These are phyloP conservation scores for Lasiosphaeris hirsuta DNA, from an alignment of 495 filamentous ascomycete genomes.

Conservation along the genomic window DNA sequence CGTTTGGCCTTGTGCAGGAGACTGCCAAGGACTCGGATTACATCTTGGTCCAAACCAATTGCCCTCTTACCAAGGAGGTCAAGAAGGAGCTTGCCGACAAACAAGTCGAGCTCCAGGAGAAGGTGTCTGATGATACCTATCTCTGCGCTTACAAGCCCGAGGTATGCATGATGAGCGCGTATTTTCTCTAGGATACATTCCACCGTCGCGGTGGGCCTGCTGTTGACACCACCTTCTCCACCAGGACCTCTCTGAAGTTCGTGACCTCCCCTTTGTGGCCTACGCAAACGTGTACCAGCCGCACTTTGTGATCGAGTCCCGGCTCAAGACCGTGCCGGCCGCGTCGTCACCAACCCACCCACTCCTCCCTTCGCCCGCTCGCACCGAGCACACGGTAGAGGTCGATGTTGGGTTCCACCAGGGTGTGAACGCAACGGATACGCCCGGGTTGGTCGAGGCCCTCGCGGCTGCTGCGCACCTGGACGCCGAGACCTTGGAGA, in stretches of 20 bases:
- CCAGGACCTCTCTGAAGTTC: neutral
- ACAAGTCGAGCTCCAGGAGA: neutral
- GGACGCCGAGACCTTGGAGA: neutral
- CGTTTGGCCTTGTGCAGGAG: neutral
- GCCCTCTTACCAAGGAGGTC: neutral
- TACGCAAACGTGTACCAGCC: neutral
- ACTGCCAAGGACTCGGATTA: constrained; percentile 1
- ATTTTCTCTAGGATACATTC: no score
- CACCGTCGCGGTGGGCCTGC: no score
- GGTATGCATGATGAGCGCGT: neutral
- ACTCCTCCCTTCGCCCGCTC: neutral
- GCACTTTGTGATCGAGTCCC: neutral
- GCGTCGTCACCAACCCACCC: neutral
- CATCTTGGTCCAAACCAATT: neutral
- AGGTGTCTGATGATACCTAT: neutral
- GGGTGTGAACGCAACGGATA: neutral
- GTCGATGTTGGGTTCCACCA: neutral
- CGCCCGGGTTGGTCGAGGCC: neutral
- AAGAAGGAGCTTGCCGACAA: neutral
- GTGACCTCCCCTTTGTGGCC: neutral
- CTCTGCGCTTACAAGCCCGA: neutral
- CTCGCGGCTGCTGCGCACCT: neutral
- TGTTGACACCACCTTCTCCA: neutral
- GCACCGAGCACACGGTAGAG: neutral
- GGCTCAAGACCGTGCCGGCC: neutral